Conservation (phyloP, 2,329 filamentous ascomycete species). For the Aschersonia sp. region DNA sequence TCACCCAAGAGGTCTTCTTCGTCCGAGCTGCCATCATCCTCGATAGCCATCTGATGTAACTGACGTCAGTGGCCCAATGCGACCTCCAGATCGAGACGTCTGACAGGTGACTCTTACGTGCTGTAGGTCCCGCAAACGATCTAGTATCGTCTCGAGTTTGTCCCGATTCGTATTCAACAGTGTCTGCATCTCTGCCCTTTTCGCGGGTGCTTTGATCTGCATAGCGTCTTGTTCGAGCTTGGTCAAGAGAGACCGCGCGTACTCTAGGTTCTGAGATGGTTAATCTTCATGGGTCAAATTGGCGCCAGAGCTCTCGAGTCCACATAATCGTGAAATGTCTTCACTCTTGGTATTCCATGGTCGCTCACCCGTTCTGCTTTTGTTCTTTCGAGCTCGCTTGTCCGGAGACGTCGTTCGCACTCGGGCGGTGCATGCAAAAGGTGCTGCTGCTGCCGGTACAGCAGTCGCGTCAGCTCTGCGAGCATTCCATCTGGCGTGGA, state of each 20-base stretch:
- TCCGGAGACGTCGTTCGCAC: slow-evolving; percentile 39
- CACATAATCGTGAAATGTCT: too few species aligned
- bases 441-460: slow-evolving; percentile 50
- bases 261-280: slow-evolving; percentile 48
- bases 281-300: background rate
- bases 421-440: slow-evolving; percentile 49
- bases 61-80: slow-evolving; percentile 5
- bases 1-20: slow-evolving; percentile 43
- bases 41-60: slow-evolving; percentile 15
- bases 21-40: slow-evolving; percentile 30
- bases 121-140: slow-evolving; percentile 53
- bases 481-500: slow-evolving; percentile 14
- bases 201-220: slow-evolving; percentile 40
- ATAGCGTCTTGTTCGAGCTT: slow-evolving; percentile 56
- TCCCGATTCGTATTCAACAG: slow-evolving; percentile 53
- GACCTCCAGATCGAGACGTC: background rate
- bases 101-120: slow-evolving; percentile 28
- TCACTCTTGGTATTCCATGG: too few species aligned
- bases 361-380: slow-evolving; percentile 12
- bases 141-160: slow-evolving; percentile 48
- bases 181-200: slow-evolving; percentile 45
- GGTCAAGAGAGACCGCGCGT: slow-evolving; percentile 54
- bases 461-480: slow-evolving; percentile 46
- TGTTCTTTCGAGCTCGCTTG: slow-evolving; percentile 50
- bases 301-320: too few species aligned